Evolutionary conservation across 1,284 basidiomycete species (phyloP), one percentile per base, ranked within the genome.

Genomic region (Entoloma clypeatum): DNA sequence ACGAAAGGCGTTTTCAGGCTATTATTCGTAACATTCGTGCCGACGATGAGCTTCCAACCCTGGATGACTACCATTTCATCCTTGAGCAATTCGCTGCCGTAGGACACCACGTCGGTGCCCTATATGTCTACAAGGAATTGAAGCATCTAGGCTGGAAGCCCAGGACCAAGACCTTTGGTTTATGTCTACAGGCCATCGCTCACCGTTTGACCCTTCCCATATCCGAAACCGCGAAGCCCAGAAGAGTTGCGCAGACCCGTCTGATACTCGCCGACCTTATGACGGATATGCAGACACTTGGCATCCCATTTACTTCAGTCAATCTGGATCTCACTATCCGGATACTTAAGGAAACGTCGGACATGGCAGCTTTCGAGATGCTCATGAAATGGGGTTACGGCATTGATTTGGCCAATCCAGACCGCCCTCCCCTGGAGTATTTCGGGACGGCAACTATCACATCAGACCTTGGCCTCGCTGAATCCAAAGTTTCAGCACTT

Each of bases 31-130:
- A 85, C 57, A 87, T 89, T 23, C 76, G 77, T 39, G 62, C 67
- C 25, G 56, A 70, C 11, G 77, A 77, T 6, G 55, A 54, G 29
- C 60, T 54, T 21, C 81, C 85, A 2, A 56, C 64, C 5, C 45
- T 81, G 37, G 73, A 77, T 2, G 86, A 89, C 57, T 89, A 83
- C 57, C 72, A 89, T 56, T 81, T 80, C 54, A 63, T 90, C 38
- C 59, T 90, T 36, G 69, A 74, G 46, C 82, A 86, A 43, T 86
- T 86, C 48, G 81, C 84, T 27, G 76, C 80, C 0, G 75, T 78
- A 3, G 86, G 86, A 5, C 74, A 89, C 54, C 66, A 78, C 50
- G 52, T 64, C 16, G 82, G 81, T 7, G 69, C 74, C 11, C 64
- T 74, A 52, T 59, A 71, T 37, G 74, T 88, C 5, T 76, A 85